Percentiles rank a stretch among this genome's conserved stretches.
Evolutionary conservation across 2,329 filamentous ascomycete genomes (phyloP).

Genomic region (Intubia oerlemansii): DNA sequence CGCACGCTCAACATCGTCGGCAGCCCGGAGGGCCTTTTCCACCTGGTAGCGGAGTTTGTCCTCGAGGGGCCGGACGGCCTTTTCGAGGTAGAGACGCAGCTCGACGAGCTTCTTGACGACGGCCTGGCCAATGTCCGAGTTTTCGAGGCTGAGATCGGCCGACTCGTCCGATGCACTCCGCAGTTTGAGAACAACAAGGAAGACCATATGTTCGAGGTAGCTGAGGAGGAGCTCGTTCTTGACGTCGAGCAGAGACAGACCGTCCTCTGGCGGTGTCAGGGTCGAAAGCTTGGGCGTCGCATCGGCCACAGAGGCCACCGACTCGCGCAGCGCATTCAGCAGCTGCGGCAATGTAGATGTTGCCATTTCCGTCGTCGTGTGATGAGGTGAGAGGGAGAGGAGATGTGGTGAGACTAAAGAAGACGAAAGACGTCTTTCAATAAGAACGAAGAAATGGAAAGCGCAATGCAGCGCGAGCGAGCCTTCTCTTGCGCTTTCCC

Average conservation of each 20-base stretch:
- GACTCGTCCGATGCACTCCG: slow-evolving; percentile 24
- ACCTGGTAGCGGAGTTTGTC: slow-evolving; percentile 86
- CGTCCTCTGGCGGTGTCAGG: slow-evolving; percentile 56
- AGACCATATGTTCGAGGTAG: slow-evolving; percentile 86
- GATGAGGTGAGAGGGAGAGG: too few relatives aligned
- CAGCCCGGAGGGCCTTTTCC: slow-evolving; percentile 78
- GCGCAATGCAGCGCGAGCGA: too few relatives aligned
- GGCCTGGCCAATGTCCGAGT: slow-evolving; percentile 32
- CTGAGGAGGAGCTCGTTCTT: slow-evolving; percentile 96
- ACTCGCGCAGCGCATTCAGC: slow-evolving; percentile 32
- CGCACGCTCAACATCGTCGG: slow-evolving; percentile 45
- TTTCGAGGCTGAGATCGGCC: slow-evolving; percentile 11
- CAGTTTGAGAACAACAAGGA: slow-evolving; percentile 64
- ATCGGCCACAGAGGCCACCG: slow-evolving; percentile 41
- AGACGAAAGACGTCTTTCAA: too few relatives aligned
- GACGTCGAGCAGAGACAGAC: slow-evolving; percentile 82
- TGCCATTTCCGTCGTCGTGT: slow-evolving; percentile 9
- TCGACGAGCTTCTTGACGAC: slow-evolving; percentile 78
- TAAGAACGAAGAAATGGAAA: too few relatives aligned
- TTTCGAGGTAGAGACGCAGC: slow-evolving; percentile 78
- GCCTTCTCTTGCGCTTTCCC: too few relatives aligned
- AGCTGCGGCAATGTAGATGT: slow-evolving; percentile 21
- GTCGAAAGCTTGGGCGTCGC: slow-evolving; percentile 38
- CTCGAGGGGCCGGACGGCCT: slow-evolving; percentile 77
- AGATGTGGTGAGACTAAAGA: not conserved